A percentile compares a stretch with the other conserved stretches of the same genome.
Conservation (phyloP, 2,329 filamentous ascomycete species). For the Sporothrix euskadiensis region DNA sequence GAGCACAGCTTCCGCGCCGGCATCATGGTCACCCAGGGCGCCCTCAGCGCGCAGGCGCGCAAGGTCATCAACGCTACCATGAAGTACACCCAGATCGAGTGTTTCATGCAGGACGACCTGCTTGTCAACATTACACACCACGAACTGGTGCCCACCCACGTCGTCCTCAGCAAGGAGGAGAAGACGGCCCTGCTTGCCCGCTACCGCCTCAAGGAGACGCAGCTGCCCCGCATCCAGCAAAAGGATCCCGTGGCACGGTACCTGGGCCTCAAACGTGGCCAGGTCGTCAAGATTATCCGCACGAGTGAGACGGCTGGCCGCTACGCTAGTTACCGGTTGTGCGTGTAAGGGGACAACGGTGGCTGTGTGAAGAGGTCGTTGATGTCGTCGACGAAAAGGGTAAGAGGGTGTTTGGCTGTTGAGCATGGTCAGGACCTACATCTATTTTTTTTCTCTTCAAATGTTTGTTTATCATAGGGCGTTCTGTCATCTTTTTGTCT, state of each 20-base stretch:
- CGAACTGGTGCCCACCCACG: conserved; percentile 91
- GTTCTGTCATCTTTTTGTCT: conserved; percentile 14
- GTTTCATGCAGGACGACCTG: conserved; percentile 93
- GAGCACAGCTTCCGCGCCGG: conserved; percentile 83
- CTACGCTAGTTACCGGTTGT: conserved; percentile 88
- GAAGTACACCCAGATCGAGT: conserved; percentile 79
- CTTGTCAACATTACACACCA: conserved; percentile 98
- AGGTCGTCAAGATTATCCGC: conserved; percentile 98
- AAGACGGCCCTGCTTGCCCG: conserved; percentile 81
- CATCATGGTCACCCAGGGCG: conserved; percentile 81
- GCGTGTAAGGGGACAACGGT: conserved; percentile 50
- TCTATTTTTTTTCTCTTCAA: neutral
- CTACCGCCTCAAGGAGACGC: conserved; percentile 95
- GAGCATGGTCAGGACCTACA: neutral
- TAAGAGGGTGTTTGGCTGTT: neutral
- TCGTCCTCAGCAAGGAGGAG: conserved; percentile 86
- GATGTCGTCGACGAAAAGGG: neutral
- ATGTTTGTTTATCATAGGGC: conserved; percentile 20
- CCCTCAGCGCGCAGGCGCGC: conserved; percentile 82
- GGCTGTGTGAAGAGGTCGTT: neutral
- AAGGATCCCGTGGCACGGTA: conserved; percentile 93
- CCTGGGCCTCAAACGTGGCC: conserved; percentile 81
- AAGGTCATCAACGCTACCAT: conserved; percentile 80
- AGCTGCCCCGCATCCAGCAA: conserved; percentile 87
- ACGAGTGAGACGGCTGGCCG: conserved; percentile 92